Evolutionary conservation across 2,329 filamentous ascomycete genomes (phyloP).

Genomic region (Aspergillus luchuensis): DNA sequence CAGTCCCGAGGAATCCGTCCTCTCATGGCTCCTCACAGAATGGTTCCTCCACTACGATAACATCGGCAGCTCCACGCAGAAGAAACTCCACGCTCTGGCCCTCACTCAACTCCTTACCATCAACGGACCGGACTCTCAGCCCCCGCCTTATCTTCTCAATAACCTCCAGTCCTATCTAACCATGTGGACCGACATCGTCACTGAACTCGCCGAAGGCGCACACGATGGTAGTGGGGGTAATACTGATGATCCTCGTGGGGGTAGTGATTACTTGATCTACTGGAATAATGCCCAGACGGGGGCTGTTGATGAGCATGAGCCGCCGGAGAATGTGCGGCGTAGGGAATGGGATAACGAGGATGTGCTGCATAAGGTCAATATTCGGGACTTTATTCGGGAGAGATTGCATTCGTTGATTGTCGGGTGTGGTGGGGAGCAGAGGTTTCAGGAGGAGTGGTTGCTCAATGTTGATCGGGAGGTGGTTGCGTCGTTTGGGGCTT

Average conservation of each 20-base stretch:
- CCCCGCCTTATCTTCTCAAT: constrained; percentile 45
- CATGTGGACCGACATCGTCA: constrained; percentile 50
- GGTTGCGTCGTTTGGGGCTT: constrained; percentile 41
- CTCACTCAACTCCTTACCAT: constrained; percentile 49
- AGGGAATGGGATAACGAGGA: constrained; percentile 45
- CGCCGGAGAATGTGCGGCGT: constrained; percentile 45
- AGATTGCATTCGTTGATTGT: constrained; percentile 43
- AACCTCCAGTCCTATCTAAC: constrained; percentile 50
- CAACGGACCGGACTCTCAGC: constrained; percentile 37
- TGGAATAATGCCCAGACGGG: constrained; percentile 40
- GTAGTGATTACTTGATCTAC: constrained; percentile 46
- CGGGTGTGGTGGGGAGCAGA: constrained; percentile 44
- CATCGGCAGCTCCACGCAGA: constrained; percentile 49
- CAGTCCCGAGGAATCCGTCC: constrained; percentile 35
- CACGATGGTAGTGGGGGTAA: constrained; percentile 44
- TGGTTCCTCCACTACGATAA: constrained; percentile 54
- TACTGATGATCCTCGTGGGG: constrained; percentile 28
- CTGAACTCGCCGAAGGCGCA: constrained; percentile 47
- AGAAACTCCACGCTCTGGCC: constrained; percentile 51
- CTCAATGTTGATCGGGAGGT: constrained; percentile 48
- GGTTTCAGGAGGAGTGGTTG: constrained; percentile 47
- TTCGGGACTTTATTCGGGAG: constrained; percentile 48
- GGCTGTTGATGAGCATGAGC: constrained; percentile 37
- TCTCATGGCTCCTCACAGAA: constrained; percentile 50
- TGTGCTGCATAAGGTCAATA: constrained; percentile 47